phyloP scores from a whole-genome alignment of 164 flowering plant species.

The Protea cynaroides region DNA sequence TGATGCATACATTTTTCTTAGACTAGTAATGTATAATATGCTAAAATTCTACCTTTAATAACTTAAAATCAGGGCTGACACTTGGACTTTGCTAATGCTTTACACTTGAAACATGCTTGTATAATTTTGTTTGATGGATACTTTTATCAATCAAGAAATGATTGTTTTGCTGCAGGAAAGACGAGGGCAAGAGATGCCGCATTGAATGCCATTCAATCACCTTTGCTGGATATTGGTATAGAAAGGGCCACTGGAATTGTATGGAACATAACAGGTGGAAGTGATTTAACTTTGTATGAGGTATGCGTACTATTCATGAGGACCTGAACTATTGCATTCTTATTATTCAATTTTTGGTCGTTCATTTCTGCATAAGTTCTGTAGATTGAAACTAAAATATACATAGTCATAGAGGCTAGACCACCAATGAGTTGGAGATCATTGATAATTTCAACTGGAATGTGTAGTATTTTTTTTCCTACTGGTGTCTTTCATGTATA shows the following conservation, averaged over 20 bases:
- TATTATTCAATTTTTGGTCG: neutral
- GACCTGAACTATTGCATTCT: neutral
- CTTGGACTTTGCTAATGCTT: neutral
- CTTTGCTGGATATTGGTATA: conserved; percentile 74
- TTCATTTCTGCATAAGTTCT: neutral
- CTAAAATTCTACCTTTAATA: neutral
- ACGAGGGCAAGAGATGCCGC: conserved; percentile 96
- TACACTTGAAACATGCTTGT: neutral
- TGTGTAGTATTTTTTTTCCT: too few relatives aligned
- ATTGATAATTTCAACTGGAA: neutral
- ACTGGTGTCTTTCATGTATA: too few relatives aligned
- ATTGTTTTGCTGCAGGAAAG: conserved; percentile 47
- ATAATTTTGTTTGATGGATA: too few relatives aligned
- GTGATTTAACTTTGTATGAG: conserved; percentile 75
- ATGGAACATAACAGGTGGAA: conserved; percentile 93
- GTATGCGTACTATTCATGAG: conserved; percentile 22
- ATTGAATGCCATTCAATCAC: conserved; percentile 83
- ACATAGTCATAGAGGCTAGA: neutral
- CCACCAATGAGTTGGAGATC: neutral
- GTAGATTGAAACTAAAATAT: neutral
- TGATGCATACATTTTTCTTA: neutral
- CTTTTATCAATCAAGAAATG: neutral
- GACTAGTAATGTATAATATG: neutral
- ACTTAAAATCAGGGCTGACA: neutral
- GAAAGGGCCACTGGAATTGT: conserved; percentile 93